Evolutionary conservation across 2,329 filamentous ascomycete species (phyloP), one percentile per base, ranked within the genome.

Genomic region (Elsinoe batatas): DNA sequence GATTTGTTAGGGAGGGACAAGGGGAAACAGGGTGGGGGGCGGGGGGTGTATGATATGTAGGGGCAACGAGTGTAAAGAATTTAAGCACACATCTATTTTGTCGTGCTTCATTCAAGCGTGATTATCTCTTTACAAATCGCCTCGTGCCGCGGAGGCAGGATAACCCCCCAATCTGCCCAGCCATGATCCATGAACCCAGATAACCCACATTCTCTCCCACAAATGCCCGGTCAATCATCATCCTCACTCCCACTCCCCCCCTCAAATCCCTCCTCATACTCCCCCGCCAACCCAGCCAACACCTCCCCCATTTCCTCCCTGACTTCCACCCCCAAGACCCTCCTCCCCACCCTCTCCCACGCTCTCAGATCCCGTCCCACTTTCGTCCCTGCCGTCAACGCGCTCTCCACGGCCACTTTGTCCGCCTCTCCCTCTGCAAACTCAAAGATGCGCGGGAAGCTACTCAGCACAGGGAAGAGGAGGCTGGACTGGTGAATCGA

Each of bases 191-290:
- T 30, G 26, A 30, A 5, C 26, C 26, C 26, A 30, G 26, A 30
- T 8, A 8, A 30, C 26, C 26, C 26, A 30, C 7, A 3, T 30
- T 5, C 26, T 7, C 26, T 5, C 2, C 55, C 40, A 18, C 40
- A 44, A 44, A 3, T 20, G 3, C 7, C 40, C 15, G 5, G 1
- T 30, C 26, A 30, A 11, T 50, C 46, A 15, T 54, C 51, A n/a
- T 54, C 51, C 32, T 55, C 53, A 22, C 83, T 79, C 87, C 88
- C 40, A 95, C 1, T 89, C 89, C 59, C 91, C 88, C 62, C 88
- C 83, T 68, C 18, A 26, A 87, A 95, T 1, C 89, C 89, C 59
- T 93, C 88, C 62, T 88, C 83, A 68, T 96, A 97, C 58, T 87
- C 87, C 65, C 95, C 91, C 1, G 86, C 85, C 64, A 97, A 83